Percentiles rank a stretch among this genome's conserved stretches.
Evolutionary conservation across 2,329 filamentous ascomycete species (phyloP).

Genomic region (Colletotrichum somersetense): DNA sequence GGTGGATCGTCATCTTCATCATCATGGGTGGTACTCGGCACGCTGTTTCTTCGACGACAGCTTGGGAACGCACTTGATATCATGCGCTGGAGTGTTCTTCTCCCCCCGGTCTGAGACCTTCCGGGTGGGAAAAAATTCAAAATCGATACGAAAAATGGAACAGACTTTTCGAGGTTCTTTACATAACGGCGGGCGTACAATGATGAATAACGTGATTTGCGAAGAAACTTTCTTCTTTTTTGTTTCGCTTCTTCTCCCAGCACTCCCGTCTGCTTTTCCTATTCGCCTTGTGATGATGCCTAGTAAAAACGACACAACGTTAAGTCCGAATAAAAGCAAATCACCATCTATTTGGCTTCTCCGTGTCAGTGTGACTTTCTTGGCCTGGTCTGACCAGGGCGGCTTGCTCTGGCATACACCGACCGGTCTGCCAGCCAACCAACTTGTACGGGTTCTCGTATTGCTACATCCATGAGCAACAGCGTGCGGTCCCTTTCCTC

Average conservation of each 20-base stretch:
- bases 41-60: conserved; percentile 36
- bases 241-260: background rate
- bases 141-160: conserved; percentile 42
- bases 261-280: background rate
- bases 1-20: conserved; percentile 25
- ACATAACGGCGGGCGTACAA: conserved; percentile 38
- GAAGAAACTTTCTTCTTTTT: conserved; percentile 11
- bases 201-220: conserved; percentile 41
- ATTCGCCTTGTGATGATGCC: background rate
- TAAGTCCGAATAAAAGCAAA: background rate
- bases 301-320: background rate
- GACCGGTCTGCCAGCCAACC: background rate
- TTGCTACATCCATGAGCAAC: background rate
- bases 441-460: background rate
- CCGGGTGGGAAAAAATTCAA: conserved; percentile 26
- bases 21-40: conserved; percentile 35
- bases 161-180: conserved; percentile 39
- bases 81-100: conserved; percentile 41
- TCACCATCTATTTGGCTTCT: background rate
- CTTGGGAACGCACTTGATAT: conserved; percentile 38
- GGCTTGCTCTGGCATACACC: background rate
- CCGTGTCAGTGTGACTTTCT: background rate
- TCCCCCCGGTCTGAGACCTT: conserved; percentile 31
- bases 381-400: background rate
- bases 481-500: background rate